Conservation (phyloP, 495 filamentous ascomycete species). For the Amphirosellinia nigrospora region DNA sequence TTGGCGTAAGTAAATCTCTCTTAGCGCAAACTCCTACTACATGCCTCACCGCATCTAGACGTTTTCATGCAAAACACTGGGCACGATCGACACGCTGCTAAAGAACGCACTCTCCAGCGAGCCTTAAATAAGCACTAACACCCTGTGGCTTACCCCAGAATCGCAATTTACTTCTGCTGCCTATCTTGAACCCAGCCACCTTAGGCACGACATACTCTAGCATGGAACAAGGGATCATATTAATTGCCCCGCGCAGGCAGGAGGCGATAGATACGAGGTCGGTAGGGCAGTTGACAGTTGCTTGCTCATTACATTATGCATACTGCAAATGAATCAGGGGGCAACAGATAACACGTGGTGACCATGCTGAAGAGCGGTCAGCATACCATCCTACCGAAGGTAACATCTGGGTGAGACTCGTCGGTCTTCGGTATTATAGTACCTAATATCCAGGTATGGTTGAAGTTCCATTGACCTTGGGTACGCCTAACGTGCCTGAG, state of each 20-base stretch:
- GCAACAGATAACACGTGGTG: conserved; percentile 5
- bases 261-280: neutral
- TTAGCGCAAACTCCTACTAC: neutral
- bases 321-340: conserved; percentile 8
- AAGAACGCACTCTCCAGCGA: neutral
- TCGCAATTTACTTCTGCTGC: neutral
- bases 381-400: neutral
- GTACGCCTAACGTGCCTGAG: neutral
- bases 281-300: neutral
- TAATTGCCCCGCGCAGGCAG: neutral
- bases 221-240: neutral
- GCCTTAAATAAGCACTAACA: conserved; percentile 8
- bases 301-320: neutral
- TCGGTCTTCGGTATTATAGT: no score
- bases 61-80: neutral
- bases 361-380: conserved; percentile 18
- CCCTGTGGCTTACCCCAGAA: conserved; percentile 3
- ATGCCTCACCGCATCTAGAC: conserved; percentile 1
- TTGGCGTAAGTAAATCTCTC: neutral
- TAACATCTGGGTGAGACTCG: neutral
- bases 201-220: neutral
- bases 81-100: neutral
- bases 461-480: neutral
- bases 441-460: neutral
- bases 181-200: neutral